Evolutionary conservation across 78 protist species (phyloP), one percentile per base, ranked within the genome.

Genomic region (Salpingoeca rosetta): DNA sequence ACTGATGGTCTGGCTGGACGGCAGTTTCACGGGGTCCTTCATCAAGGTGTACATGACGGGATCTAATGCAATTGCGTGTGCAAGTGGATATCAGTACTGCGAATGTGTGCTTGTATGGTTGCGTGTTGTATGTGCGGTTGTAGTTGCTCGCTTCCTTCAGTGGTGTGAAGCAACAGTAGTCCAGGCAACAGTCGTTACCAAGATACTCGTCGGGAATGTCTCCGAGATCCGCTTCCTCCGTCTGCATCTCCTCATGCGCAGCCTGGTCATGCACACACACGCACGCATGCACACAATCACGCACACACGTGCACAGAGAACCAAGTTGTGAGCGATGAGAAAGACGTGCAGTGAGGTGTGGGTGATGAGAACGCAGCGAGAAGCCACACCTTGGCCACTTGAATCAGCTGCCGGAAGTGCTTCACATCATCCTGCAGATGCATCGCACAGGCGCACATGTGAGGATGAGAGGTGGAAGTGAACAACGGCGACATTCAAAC

Each of bases 191-290:
- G 22, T 12, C 41, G 31, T 24, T 12, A 84, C 86, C 88, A 3
- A 85, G 83, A 76, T 36, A 85, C 24, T 85, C 88, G 36, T 85
- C 88, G 42, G 88, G 88, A 41, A 85, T 17, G 40, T 85, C 88
- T 22, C 88, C 88, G n/a, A 85, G 83, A 3, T 85, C 83, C 28
- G 38, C 88, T 2, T 85, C 88, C 45, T 76, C 83, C 43, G 28
- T 39, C 74, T 45, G 25, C 7, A 1, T 28, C 38, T 37, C 75
- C 36, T 1, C 72, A 11, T 51, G 24, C 27, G 42, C 44, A 7
- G 79, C 83, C 80, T 51, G 38, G 35, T 22, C 82, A 76, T 51
- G 65, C 65, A 17, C 65, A 51, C 65, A 51, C 65, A 17, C 65
- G 65, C 65, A 51, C 65, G 65, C 65, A 51, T 17, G 65, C 65